Percentiles rank a stretch among this genome's conserved stretches.
phyloP scores from a whole-genome alignment of 768 basidiomycete genomes.

The Lentinus tigrinus region DNA sequence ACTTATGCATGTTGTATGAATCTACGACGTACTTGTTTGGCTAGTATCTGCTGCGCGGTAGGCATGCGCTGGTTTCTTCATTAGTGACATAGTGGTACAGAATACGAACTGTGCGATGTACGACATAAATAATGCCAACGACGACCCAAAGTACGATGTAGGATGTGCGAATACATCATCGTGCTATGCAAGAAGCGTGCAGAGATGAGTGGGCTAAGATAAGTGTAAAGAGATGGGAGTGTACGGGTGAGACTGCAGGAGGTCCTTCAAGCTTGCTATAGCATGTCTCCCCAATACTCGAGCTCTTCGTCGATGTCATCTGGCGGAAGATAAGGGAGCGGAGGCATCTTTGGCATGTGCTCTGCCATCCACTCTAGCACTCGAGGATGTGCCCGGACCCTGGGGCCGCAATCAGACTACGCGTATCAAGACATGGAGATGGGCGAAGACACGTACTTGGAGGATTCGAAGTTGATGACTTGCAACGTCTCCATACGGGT shows the following conservation, averaged over 20 bases:
- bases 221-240: too few relatives aligned
- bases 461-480: conserved; percentile 59
- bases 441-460: conserved; percentile 42
- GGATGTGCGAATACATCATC: too few relatives aligned
- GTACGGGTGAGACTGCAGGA: too few relatives aligned
- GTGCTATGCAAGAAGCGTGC: background rate
- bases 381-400: conserved; percentile 63
- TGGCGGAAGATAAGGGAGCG: conserved; percentile 32
- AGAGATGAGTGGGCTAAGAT: background rate
- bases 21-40: background rate
- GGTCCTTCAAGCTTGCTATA: too few relatives aligned
- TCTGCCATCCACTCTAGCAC: conserved; percentile 58
- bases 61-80: background rate
- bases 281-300: background rate
- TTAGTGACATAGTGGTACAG: too few relatives aligned
- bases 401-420: conserved; percentile 24
- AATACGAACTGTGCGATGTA: too few relatives aligned
- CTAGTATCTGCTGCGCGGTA: background rate
- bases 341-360: conserved; percentile 22
- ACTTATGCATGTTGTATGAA: conserved; percentile 3
- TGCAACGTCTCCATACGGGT: conserved; percentile 65
- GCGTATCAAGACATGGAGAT: background rate
- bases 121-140: too few relatives aligned
- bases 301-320: background rate
- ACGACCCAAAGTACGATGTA: too few relatives aligned